phyloP scores from a whole-genome alignment of 73 alveolate genomes.

The Blepharisma stoltei region DNA sequence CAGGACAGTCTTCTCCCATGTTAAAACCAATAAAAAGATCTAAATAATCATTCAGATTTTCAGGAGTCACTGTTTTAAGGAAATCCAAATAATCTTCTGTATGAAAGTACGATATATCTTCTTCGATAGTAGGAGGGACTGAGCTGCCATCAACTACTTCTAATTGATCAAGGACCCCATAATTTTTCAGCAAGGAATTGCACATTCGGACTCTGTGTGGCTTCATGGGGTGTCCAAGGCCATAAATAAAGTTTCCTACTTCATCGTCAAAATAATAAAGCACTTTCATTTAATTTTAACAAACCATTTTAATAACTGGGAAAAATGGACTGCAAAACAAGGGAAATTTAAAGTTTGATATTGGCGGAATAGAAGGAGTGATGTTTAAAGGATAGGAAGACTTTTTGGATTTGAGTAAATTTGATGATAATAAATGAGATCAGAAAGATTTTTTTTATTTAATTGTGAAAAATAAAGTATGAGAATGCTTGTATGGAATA shows the following conservation, averaged over 20 bases:
- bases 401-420: no score
- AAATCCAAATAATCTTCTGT: not conserved
- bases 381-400: no score
- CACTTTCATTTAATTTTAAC: no score
- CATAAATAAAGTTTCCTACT: slow-evolving; percentile 89
- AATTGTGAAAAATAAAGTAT: no score
- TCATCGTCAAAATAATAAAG: slow-evolving; percentile 80
- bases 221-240: slow-evolving; percentile 97
- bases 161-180: slow-evolving; percentile 70
- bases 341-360: no score
- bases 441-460: no score
- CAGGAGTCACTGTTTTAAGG: not conserved
- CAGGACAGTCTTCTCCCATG: slow-evolving; percentile 38
- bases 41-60: not conserved
- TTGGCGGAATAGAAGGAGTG: no score
- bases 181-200: slow-evolving; percentile 82
- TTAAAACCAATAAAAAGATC: slow-evolving; percentile 31
- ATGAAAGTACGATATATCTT: not conserved
- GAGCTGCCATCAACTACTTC: slow-evolving; percentile 29
- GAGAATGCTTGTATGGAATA: no score
- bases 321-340: no score
- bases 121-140: not conserved
- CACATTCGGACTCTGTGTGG: slow-evolving; percentile 96
- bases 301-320: no score
- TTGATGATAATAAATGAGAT: no score